phyloP scores from a whole-genome alignment of 352 stramenopile genomes.

The Pythium aquatile region DNA sequence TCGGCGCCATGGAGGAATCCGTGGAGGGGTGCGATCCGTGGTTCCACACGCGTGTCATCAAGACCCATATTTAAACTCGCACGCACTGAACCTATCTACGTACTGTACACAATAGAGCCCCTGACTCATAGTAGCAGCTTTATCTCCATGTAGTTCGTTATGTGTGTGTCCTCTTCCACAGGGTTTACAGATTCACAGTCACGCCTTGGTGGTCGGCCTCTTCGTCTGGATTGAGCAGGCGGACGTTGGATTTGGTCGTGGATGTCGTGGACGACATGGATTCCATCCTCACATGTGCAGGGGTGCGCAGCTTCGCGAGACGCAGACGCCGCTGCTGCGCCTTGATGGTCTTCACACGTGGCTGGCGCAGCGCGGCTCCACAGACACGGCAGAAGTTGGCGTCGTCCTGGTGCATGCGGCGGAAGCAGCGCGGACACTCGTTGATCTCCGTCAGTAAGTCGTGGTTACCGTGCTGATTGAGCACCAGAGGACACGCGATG shows the following conservation, averaged over 20 bases:
- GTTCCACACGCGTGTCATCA: conserved; percentile 23
- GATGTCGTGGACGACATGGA: conserved; percentile 55
- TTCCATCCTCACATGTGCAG: conserved; percentile 30
- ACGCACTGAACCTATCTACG: conserved; percentile 4
- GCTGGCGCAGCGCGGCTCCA: conserved; percentile 51
- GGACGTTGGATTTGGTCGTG: conserved; percentile 54
- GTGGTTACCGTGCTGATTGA: conserved; percentile 54
- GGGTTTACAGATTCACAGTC: conserved; percentile 31
- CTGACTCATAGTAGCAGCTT: neutral
- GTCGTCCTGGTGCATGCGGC: conserved; percentile 72
- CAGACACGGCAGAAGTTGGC: conserved; percentile 79
- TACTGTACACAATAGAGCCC: conserved; percentile 31
- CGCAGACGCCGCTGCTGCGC: conserved; percentile 54
- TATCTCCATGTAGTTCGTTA: neutral
- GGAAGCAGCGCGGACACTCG: conserved; percentile 68
- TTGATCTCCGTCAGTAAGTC: conserved; percentile 57
- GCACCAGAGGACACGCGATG: conserved; percentile 76
- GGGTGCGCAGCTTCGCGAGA: conserved; percentile 56
- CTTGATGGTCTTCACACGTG: conserved; percentile 60
- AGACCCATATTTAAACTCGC: conserved; percentile 30
- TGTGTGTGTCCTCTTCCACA: neutral
- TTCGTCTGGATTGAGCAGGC: conserved; percentile 34
- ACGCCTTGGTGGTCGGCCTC: conserved; percentile 19
- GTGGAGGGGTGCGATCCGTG: conserved; percentile 19
- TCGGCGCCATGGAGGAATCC: conserved; percentile 25